A percentile compares a stretch with the other conserved stretches of the same genome.
Conservation (phyloP, 441 rosid species). For the Bocquillonia castaneifolia region DNA sequence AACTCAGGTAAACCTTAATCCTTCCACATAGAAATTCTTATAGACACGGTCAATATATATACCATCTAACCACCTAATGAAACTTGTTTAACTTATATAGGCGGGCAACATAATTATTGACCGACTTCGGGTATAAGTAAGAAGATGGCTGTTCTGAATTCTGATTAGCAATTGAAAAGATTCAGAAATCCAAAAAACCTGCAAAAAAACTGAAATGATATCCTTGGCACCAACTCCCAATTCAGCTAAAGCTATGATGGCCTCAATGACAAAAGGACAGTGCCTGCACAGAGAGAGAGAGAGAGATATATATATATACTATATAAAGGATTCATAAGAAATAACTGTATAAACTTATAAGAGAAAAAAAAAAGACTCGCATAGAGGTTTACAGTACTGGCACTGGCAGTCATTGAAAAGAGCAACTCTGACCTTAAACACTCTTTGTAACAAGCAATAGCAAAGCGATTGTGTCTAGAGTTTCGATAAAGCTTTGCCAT, state of each 20-base stretch:
- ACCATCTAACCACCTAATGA: conserved; percentile 1
- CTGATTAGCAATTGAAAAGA: not conserved
- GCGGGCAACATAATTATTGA: not conserved
- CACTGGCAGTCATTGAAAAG: not conserved
- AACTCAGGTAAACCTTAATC: not conserved
- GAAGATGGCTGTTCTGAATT: not conserved
- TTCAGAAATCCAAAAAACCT: conserved; percentile 42
- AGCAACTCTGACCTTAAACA: conserved; percentile 57
- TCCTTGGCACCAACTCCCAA: conserved; percentile 86
- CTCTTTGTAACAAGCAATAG: conserved; percentile 81
- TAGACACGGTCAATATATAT: not conserved
- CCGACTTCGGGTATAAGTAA: not conserved
- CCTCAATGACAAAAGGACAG: conserved; percentile 83
- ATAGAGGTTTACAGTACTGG: too few relatives aligned
- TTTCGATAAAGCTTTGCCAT: conserved; percentile 91
- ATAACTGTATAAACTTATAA: not conserved
- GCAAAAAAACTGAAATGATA: conserved; percentile 62
- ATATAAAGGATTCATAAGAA: conserved; percentile 9
- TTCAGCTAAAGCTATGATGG: conserved; percentile 84
- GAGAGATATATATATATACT: not conserved
- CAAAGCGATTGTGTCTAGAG: conserved; percentile 74
- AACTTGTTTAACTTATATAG: not conserved
- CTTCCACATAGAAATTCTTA: not conserved
- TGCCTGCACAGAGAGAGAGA: conserved; percentile 44
- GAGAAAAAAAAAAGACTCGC: too few relatives aligned